Base-by-base conservation (phyloP, 768 basidiomycete species). In the Rickenella mellea region DNA sequence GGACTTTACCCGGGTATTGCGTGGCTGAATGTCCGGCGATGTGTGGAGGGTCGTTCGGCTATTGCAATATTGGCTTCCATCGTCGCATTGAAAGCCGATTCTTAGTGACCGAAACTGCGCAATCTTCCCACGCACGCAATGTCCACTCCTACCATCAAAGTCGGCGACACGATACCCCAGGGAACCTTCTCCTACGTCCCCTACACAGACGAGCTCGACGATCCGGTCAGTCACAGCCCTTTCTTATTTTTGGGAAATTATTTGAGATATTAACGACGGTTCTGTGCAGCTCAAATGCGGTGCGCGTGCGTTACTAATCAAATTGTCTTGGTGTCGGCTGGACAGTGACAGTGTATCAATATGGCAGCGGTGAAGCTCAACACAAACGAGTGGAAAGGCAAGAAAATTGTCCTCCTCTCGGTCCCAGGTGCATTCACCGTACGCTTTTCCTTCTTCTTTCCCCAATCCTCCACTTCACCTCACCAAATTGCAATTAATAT, bases 401-500 rank as follows among this genome's bases (percentile, higher is more conserved):
- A 89, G 68, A 84, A 82, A 57, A 82, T 89, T 40, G 80, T 88
- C 27, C 54, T 88, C 40, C 71, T 89, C 57, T 67, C 82, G 43
- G 83, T 87, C 26, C 86, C 85, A 14, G 86, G 86, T 35, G 83
- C 84, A 12, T 86, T 87, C 66, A 84, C 84, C 12, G 84, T 85
- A 48, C 46, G 78, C 46, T 19, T 11, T 20, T 17, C 6, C 1
- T 24, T 19, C 20, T 20, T 14, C 19, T 20, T 6, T 32, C n/a
- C 6, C n/a, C 9, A 11, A 19, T 17, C n/a, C n/a, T 1, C 22
- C 2, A 12, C 10, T 32, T 6, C 25, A 20, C 15, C 17, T 21
- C 32, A 27, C 31, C 41, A 22, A 15, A 19, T 27, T 25, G 32
- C 20, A n/a, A 24, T 17, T 22, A 31, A 38, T 24, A 19, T 31